A percentile compares a stretch with the other conserved stretches of the same genome.
phyloP scores from a whole-genome alignment of 75 land plant genomes.

The Larix kaempferi region DNA sequence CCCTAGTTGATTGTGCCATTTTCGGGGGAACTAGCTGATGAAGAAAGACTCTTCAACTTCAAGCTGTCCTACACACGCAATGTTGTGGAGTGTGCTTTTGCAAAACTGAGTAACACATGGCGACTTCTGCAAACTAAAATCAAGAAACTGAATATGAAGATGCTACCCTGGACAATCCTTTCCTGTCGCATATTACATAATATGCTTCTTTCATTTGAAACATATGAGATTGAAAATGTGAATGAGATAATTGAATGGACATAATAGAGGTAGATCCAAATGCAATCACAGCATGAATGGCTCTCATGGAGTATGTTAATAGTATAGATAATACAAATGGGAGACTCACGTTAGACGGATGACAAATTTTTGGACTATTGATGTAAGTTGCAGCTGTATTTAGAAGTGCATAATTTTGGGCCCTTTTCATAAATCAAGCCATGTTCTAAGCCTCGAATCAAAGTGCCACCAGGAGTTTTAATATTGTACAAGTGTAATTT shows the following conservation, averaged over 20 bases:
- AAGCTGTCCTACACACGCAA: no score
- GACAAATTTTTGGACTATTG: background rate
- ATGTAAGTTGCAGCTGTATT: slow-evolving; percentile 5
- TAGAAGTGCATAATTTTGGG: background rate
- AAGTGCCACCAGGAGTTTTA: no score
- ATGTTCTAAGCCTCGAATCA: no score
- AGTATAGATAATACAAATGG: slow-evolving; percentile 1
- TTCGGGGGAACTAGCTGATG: background rate
- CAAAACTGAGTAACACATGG: no score
- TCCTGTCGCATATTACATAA: slow-evolving; percentile 29
- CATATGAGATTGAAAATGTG: slow-evolving; percentile 1
- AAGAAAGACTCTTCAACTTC: no score
- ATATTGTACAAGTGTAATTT: no score
- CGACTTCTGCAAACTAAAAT: no score
- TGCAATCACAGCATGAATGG: slow-evolving; percentile 2
- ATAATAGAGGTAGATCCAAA: background rate
- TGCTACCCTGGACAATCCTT: background rate
- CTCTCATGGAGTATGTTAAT: slow-evolving; percentile 7
- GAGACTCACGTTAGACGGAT: background rate
- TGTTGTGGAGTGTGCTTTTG: no score
- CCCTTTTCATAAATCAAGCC: no score
- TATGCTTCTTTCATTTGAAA: background rate
- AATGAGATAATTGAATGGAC: background rate
- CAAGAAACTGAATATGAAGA: no score
- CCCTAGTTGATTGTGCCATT: slow-evolving; percentile 22